phyloP scores from a whole-genome alignment of 2,329 filamentous ascomycete species.

The Aphanocladium album region DNA sequence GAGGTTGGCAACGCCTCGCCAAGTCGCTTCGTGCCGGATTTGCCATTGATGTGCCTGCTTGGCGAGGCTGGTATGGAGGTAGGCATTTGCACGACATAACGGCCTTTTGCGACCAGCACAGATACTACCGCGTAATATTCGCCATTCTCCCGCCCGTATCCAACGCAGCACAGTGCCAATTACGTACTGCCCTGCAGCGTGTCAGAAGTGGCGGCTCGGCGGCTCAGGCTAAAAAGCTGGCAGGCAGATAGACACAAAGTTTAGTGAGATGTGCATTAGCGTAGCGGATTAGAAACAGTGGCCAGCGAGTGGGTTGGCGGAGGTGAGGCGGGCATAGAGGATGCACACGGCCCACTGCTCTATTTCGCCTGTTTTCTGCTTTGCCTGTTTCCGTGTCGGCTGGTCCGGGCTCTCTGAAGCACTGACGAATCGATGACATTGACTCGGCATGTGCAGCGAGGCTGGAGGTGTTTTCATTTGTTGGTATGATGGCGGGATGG shows the following conservation, averaged over 20 bases:
- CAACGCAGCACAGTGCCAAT: slow-evolving; percentile 3
- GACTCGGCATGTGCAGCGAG: background rate
- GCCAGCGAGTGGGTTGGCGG: background rate
- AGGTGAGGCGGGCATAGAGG: background rate
- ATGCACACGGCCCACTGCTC: background rate
- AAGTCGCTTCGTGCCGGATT: slow-evolving; percentile 10
- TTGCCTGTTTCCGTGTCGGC: background rate
- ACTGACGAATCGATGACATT: background rate
- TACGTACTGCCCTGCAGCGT: background rate
- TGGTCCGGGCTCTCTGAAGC: background rate
- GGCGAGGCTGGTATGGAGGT: background rate
- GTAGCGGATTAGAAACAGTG: background rate
- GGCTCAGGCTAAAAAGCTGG: background rate
- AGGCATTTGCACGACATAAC: background rate
- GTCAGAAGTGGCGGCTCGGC: background rate
- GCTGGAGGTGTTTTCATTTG: background rate
- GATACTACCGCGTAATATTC: background rate
- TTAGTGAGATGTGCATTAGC: slow-evolving; percentile 8
- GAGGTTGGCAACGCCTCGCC: background rate
- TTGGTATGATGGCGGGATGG: background rate
- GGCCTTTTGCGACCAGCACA: background rate
- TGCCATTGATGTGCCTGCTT: background rate
- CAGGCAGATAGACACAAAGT: slow-evolving; percentile 6
- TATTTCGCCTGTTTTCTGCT: background rate
- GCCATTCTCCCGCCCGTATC: background rate